These are phyloP conservation scores for Drechslerella coelobrocha DNA, from an alignment of 2,329 filamentous ascomycete genomes.

Conservation along the genomic window DNA sequence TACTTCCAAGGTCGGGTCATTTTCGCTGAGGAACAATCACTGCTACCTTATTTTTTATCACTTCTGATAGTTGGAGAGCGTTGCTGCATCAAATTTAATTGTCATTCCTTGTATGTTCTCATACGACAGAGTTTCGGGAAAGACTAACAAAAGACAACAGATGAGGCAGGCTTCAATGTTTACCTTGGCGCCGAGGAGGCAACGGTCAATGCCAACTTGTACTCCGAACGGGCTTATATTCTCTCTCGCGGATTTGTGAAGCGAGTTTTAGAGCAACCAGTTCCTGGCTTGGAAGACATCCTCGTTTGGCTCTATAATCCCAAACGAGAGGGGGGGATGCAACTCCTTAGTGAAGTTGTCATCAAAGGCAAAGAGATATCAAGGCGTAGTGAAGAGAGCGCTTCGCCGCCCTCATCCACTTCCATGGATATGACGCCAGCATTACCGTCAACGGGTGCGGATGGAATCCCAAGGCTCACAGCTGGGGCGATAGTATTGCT, in stretches of 20 bases:
- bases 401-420: slow-evolving; percentile 43
- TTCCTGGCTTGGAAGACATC: slow-evolving; percentile 63
- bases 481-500: slow-evolving; percentile 61
- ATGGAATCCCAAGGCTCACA: slow-evolving; percentile 62
- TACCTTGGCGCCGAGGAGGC: slow-evolving; percentile 62
- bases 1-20: slow-evolving; percentile 58
- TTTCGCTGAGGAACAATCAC: slow-evolving; percentile 67
- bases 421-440: slow-evolving; percentile 18
- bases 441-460: slow-evolving; percentile 56
- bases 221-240: slow-evolving; percentile 65
- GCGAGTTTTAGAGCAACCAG: slow-evolving; percentile 59
- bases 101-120: slow-evolving; percentile 4
- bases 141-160: slow-evolving; percentile 53
- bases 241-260: slow-evolving; percentile 64
- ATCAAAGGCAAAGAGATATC: slow-evolving; percentile 60
- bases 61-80: slow-evolving; percentile 34
- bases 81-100: not conserved
- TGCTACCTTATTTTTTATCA: slow-evolving; percentile 59
- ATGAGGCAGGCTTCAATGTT: slow-evolving; percentile 69
- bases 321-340: slow-evolving; percentile 55
- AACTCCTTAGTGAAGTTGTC: slow-evolving; percentile 61
- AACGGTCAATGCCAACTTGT: slow-evolving; percentile 61
- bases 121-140: not conserved
- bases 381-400: slow-evolving; percentile 57
- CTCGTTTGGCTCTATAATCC: slow-evolving; percentile 64